Conservation (phyloP, 1,139 yeast genomes). For the Kurtzmaniella quercitrusa region DNA sequence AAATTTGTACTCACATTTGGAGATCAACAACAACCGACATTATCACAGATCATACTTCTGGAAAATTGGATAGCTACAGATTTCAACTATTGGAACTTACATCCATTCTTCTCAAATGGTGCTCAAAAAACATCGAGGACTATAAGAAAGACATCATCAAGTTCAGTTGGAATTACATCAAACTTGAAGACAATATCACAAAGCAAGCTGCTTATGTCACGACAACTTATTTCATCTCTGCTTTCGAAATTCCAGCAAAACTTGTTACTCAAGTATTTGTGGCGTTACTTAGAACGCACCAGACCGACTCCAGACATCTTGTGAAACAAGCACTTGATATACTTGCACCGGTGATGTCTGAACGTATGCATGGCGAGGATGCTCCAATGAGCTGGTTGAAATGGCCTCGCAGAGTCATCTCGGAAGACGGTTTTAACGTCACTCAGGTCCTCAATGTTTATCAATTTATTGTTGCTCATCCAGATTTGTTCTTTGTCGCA, state of each 20-base stretch:
- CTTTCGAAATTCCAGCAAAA: slow-evolving; percentile 85
- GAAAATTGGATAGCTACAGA: slow-evolving; percentile 70
- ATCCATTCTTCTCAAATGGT: slow-evolving; percentile 67
- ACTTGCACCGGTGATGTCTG: slow-evolving; percentile 84
- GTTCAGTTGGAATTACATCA: slow-evolving; percentile 92
- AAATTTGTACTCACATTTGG: slow-evolving; percentile 70
- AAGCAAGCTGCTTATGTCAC: slow-evolving; percentile 93
- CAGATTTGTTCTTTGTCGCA: slow-evolving; percentile 78
- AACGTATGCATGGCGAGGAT: slow-evolving; percentile 56
- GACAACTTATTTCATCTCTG: slow-evolving; percentile 80
- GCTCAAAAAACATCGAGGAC: slow-evolving; percentile 58
- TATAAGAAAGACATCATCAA: slow-evolving; percentile 83
- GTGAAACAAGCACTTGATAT: slow-evolving; percentile 87
- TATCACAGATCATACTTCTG: slow-evolving; percentile 57
- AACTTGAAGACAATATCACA: slow-evolving; percentile 81
- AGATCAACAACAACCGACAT: slow-evolving; percentile 48
- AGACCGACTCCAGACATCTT: slow-evolving; percentile 76
- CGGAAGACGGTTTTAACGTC: slow-evolving; percentile 84
- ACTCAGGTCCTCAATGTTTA: slow-evolving; percentile 85
- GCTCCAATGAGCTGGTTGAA: slow-evolving; percentile 79
- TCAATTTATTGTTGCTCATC: slow-evolving; percentile 84
- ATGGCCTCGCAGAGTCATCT: slow-evolving; percentile 89
- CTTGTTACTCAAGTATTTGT: slow-evolving; percentile 91
- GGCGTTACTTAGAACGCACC: slow-evolving; percentile 81
- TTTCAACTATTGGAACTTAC: slow-evolving; percentile 81